These are phyloP conservation scores for Colletotrichum horii DNA, from an alignment of 2,329 filamentous ascomycete species.

Conservation along the genomic window DNA sequence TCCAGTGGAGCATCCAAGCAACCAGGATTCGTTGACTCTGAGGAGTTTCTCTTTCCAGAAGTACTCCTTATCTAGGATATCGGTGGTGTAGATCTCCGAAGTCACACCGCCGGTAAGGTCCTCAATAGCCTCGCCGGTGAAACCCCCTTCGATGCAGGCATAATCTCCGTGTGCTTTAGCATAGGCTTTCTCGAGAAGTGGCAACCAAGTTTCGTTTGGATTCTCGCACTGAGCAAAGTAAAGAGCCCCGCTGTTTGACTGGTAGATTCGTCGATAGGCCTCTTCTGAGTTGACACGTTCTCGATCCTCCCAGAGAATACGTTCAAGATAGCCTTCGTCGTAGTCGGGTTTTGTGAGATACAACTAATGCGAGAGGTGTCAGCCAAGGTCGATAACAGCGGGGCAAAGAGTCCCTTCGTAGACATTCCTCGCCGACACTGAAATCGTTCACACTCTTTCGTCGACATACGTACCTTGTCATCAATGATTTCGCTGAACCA, in stretches of 20 bases:
- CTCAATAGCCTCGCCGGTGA: slow-evolving; percentile 63
- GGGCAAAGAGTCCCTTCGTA: not conserved
- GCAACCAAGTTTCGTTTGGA: slow-evolving; percentile 81
- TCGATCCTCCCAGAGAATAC: slow-evolving; percentile 47
- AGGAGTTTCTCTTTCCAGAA: slow-evolving; percentile 83
- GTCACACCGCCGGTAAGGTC: slow-evolving; percentile 71
- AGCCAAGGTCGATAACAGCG: not conserved
- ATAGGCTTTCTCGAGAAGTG: slow-evolving; percentile 80
- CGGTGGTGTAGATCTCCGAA: slow-evolving; percentile 67
- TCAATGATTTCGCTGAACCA: slow-evolving; percentile 68
- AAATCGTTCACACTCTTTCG: not conserved
- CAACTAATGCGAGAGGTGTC: slow-evolving; percentile 33
- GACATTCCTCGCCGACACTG: not conserved
- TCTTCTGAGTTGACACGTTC: slow-evolving; percentile 59
- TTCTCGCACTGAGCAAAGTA: slow-evolving; percentile 80
- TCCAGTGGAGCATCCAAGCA: slow-evolving; percentile 66
- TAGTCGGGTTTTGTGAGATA: slow-evolving; percentile 65
- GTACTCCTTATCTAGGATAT: slow-evolving; percentile 70
- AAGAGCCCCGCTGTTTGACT: slow-evolving; percentile 75
- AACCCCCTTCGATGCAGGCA: slow-evolving; percentile 75
- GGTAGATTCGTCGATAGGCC: slow-evolving; percentile 72
- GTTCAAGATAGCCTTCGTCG: slow-evolving; percentile 58
- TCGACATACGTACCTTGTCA: slow-evolving; percentile 46
- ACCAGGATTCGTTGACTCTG: slow-evolving; percentile 79
- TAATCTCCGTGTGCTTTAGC: slow-evolving; percentile 85